Base-by-base conservation (phyloP, 2,329 filamentous ascomycete genomes). In the Cladosporium sp. region DNA sequence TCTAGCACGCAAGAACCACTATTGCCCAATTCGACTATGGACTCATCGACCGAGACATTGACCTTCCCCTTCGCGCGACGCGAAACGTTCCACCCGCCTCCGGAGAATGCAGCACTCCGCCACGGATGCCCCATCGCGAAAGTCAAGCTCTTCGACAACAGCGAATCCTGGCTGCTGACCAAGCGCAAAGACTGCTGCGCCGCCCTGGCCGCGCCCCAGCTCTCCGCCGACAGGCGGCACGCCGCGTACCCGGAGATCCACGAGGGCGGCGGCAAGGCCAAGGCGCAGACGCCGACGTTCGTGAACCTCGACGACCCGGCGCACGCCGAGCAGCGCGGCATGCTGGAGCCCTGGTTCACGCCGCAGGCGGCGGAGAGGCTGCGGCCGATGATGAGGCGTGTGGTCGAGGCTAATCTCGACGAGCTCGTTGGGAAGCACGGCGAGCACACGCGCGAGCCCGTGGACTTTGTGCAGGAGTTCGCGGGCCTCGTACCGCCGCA, bases 241-340 rank as follows among this genome's bases (percentile, higher is more conserved):
- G 66, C 70, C 1, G 75, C 75, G 0, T 77, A 78, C 49, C 75
- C 75, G 0, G 75, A 78, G 55, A 68, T 78, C 46, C 70, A 65
- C 48, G 68, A 72, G 9, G 72, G 75, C 10, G 76, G 74, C 7
- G 77, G 74, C 55, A 64, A 67, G 35, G 76, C 76, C 7, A 74
- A 70, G n/a, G 74, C 76, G 56, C 73, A 70, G 35, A 74, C 71
- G 52, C 72, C 76, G 1, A 78, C 74, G 0, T 78, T 78, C 58
- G 75, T 78, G 4, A 74, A 78, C 57, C 77, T 78, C 72, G 74
- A 78, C 54, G 61, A 72, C 3, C 76, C 76, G 0, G 68, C 70
- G 2, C 76, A 78, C 53, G 75, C 72, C 69, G 61, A 66, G 11
- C 73, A 78, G 54, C 69, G 73, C 70, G 60, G 69, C 48, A 78